Conservation (phyloP, 108 stramenopile genomes). For the Conticribra weissflogii region DNA sequence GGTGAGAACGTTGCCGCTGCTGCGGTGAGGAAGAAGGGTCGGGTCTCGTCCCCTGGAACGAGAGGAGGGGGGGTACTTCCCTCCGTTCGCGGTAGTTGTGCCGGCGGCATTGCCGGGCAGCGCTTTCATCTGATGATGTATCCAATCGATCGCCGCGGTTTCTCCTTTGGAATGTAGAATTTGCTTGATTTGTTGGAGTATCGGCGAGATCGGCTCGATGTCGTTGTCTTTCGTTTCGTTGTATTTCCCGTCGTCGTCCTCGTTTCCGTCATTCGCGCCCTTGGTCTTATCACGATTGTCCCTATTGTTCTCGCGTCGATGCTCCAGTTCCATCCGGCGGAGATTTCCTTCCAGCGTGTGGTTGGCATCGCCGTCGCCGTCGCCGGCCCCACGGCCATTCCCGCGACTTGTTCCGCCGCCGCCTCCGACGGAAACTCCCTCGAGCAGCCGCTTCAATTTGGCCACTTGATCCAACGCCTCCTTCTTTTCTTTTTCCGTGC, state of each 20-base stretch:
- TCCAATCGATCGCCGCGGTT: conserved; percentile 13
- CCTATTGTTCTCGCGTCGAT: too few species aligned
- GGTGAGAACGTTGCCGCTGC: conserved; percentile 12
- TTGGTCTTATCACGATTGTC: too few species aligned
- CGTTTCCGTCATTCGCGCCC: too few species aligned
- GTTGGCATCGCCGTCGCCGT: too few species aligned
- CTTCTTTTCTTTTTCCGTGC: conserved; percentile 14
- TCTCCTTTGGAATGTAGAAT: conserved; percentile 11
- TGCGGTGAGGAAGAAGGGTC: too few species aligned
- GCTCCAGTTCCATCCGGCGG: too few species aligned
- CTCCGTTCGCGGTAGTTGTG: neutral
- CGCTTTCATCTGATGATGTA: conserved; percentile 2
- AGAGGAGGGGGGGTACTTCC: conserved; percentile 4
- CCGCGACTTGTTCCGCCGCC: too few species aligned
- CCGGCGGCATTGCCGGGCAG: neutral
- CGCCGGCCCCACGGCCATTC: too few species aligned
- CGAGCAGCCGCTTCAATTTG: conserved; percentile 4
- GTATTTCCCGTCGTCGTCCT: too few species aligned
- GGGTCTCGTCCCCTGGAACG: neutral
- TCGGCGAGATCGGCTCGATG: too few species aligned
- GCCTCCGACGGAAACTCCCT: too few species aligned
- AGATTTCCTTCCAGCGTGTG: neutral
- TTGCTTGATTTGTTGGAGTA: conserved; percentile 12
- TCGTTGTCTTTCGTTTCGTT: too few species aligned
- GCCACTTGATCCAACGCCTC: conserved; percentile 28